Evolutionary conservation across 495 filamentous ascomycete species (phyloP).

Genomic region (Tuber umbilicatum): DNA sequence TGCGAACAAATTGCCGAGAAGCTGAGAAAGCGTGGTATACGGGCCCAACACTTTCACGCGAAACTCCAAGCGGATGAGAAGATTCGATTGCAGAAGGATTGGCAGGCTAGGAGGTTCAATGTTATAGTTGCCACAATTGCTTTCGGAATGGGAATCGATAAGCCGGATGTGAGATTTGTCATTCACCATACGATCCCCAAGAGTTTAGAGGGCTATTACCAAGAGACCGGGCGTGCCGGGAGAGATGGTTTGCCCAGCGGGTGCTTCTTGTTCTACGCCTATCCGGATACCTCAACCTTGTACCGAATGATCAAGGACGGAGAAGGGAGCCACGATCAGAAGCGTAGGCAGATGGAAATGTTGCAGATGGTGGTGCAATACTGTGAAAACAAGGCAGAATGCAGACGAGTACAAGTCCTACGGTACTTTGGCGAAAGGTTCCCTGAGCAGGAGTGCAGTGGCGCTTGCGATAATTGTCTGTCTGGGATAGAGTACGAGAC

Average conservation of each 20-base stretch:
- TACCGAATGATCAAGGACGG: slow-evolving; percentile 72
- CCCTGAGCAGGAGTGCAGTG: slow-evolving; percentile 59
- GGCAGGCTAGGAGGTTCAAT: slow-evolving; percentile 71
- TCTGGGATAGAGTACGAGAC: slow-evolving; percentile 59
- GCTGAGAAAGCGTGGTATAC: slow-evolving; percentile 57
- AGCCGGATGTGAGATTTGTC: slow-evolving; percentile 89
- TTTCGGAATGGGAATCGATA: slow-evolving; percentile 99
- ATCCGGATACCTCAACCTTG: slow-evolving; percentile 58
- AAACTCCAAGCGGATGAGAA: slow-evolving; percentile 60
- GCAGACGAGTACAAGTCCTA: slow-evolving; percentile 78
- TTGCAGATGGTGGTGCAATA: slow-evolving; percentile 73
- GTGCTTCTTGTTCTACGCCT: slow-evolving; percentile 84
- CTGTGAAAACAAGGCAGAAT: slow-evolving; percentile 81
- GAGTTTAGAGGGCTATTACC: slow-evolving; percentile 96
- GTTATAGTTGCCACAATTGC: slow-evolving; percentile 99
- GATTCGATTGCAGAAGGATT: slow-evolving; percentile 61
- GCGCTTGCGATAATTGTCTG: slow-evolving; percentile 79
- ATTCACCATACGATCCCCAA: slow-evolving; percentile 89
- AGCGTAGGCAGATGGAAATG: slow-evolving; percentile 75
- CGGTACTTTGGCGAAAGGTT: slow-evolving; percentile 88
- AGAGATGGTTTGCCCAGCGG: slow-evolving; percentile 80
- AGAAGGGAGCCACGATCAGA: slow-evolving; percentile 68
- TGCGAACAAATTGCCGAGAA: slow-evolving; percentile 73
- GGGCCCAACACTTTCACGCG: slow-evolving; percentile 81
- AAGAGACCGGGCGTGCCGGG: slow-evolving; percentile 91